Conservation (phyloP, 192 early-diverging fungal species). For the Rhizoclosmatium sp. region DNA sequence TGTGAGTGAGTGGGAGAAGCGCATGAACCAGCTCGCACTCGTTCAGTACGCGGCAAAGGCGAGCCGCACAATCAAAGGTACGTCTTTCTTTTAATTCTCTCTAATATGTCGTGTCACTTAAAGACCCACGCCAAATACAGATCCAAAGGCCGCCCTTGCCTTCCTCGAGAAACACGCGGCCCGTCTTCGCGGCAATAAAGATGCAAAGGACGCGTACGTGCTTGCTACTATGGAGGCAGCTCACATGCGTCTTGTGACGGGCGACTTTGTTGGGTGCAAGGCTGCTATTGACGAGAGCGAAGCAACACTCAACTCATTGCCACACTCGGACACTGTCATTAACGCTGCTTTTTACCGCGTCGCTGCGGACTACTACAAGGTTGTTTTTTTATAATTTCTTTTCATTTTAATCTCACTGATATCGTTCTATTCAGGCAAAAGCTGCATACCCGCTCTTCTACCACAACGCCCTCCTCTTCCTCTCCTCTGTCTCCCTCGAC, state of each 20-base stretch:
- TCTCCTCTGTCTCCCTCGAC: slow-evolving; percentile 90
- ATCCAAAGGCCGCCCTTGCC: slow-evolving; percentile 60
- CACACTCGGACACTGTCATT: slow-evolving; percentile 82
- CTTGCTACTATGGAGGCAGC: slow-evolving; percentile 88
- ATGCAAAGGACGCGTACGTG: slow-evolving; percentile 84
- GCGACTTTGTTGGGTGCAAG: slow-evolving; percentile 85
- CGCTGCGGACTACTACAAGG: slow-evolving; percentile 96
- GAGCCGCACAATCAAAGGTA: slow-evolving; percentile 77
- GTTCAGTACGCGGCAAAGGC: slow-evolving; percentile 84
- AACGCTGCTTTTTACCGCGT: slow-evolving; percentile 96
- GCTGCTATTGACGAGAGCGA: slow-evolving; percentile 85
- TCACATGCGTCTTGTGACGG: slow-evolving; percentile 79
- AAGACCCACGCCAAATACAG: background rate
- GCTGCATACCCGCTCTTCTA: slow-evolving; percentile 93
- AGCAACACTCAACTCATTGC: slow-evolving; percentile 78
- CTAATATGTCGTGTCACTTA: background rate
- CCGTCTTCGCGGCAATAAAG: slow-evolving; percentile 66
- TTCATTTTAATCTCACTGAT: slow-evolving; percentile 20
- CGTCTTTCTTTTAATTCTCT: slow-evolving; percentile 1
- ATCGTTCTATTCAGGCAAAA: slow-evolving; percentile 70
- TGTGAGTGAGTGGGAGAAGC: slow-evolving; percentile 89
- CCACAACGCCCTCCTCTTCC: slow-evolving; percentile 90
- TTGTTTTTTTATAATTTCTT: slow-evolving; percentile 30
- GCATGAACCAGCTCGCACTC: slow-evolving; percentile 94
- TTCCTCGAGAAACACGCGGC: slow-evolving; percentile 78